phyloP scores from a whole-genome alignment of 2,329 filamentous ascomycete genomes.

The Apiospora aurea region DNA sequence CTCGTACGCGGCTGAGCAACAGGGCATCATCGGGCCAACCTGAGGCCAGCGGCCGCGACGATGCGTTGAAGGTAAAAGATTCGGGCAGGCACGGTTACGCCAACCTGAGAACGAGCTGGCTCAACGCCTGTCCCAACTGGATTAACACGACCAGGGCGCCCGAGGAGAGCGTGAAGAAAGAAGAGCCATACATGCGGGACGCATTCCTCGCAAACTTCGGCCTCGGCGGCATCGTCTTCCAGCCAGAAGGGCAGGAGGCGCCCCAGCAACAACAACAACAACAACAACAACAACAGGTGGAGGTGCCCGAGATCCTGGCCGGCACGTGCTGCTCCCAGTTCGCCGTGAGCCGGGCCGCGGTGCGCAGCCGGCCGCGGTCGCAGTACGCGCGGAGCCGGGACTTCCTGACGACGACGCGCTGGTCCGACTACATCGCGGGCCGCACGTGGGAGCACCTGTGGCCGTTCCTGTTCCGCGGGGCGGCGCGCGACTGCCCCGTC shows the following conservation, averaged over 20 bases:
- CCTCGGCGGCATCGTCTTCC: constrained; percentile 15
- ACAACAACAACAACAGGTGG: not conserved
- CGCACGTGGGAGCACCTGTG: constrained; percentile 46
- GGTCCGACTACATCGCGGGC: constrained; percentile 41
- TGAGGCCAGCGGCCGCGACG: not conserved
- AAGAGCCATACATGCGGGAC: constrained; percentile 41
- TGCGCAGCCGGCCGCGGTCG: constrained; percentile 37
- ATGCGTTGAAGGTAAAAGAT: constrained; percentile 26
- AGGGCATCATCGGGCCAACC: not conserved
- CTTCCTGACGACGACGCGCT: constrained; percentile 41
- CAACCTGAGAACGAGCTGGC: constrained; percentile 63
- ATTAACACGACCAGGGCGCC: constrained; percentile 46
- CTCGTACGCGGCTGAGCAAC: not conserved
- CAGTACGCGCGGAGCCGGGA: constrained; percentile 41
- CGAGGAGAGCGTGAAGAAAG: constrained; percentile 36
- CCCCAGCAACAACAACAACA: not conserved
- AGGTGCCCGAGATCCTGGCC: constrained; percentile 42
- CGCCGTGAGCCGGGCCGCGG: constrained; percentile 41
- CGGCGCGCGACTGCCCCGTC: constrained; percentile 54
- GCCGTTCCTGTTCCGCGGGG: constrained; percentile 41
- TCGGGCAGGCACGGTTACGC: constrained; percentile 59
- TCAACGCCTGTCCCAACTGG: constrained; percentile 62
- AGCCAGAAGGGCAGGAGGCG: no score
- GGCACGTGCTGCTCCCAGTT: constrained; percentile 47
- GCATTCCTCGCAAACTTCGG: constrained; percentile 42